Percentiles rank a stretch among this genome's conserved stretches.
These are phyloP conservation scores for Botrytis fabae DNA, from an alignment of 2,329 filamentous ascomycete species.

Conservation along the genomic window DNA sequence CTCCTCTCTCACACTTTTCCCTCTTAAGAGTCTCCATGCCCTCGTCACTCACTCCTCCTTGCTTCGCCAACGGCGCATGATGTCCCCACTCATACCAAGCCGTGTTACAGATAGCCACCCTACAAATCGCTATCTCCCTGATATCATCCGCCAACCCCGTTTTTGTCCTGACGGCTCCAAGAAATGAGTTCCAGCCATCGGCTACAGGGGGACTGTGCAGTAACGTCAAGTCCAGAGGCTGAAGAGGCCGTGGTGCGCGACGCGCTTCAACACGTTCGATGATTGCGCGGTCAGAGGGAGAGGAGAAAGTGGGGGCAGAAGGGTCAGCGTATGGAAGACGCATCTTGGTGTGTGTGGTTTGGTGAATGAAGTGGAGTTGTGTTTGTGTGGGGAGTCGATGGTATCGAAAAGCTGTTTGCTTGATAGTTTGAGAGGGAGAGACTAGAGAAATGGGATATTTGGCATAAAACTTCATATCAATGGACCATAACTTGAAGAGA, in stretches of 20 bases:
- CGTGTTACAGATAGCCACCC: conserved; percentile 75
- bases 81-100: conserved; percentile 86
- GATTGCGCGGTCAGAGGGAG: conserved; percentile 54
- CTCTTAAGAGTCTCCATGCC: conserved; percentile 33
- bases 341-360: conserved; percentile 47
- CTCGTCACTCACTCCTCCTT: conserved; percentile 37
- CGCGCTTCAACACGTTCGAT: conserved; percentile 64
- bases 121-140: conserved; percentile 77
- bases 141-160: conserved; percentile 54
- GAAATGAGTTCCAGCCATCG: conserved; percentile 72
- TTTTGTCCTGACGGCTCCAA: conserved; percentile 61
- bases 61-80: conserved; percentile 62
- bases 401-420: neutral
- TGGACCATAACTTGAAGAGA: neutral
- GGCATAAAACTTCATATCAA: conserved; percentile 5
- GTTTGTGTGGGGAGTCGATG: neutral
- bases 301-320: conserved; percentile 50
- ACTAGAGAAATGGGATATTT: neutral
- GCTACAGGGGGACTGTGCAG: conserved; percentile 73
- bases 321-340: conserved; percentile 62
- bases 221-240: conserved; percentile 72
- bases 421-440: conserved; percentile 4
- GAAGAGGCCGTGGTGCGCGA: conserved; percentile 67
- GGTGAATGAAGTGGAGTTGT: conserved; percentile 1
- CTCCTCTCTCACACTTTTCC: conserved; percentile 19